Conservation (phyloP, 1,139 yeast species). For the Eremothecium sinecaudum region DNA sequence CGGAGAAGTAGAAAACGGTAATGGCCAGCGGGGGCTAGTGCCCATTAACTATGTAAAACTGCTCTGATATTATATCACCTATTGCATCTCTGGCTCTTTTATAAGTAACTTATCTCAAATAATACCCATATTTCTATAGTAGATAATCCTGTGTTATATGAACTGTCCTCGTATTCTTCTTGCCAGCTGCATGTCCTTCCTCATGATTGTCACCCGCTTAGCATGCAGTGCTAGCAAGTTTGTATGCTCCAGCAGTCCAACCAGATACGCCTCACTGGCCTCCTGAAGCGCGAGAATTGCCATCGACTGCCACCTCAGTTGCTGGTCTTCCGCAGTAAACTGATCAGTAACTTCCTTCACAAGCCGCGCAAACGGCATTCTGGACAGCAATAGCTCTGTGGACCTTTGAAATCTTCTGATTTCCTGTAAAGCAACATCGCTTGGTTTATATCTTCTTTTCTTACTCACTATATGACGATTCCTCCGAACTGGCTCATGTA, state of each 20-base stretch:
- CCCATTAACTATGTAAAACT: slow-evolving; percentile 27
- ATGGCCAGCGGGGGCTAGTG: slow-evolving; percentile 23
- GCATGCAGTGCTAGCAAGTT: slow-evolving; percentile 89
- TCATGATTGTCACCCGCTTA: slow-evolving; percentile 88
- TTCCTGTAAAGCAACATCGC: slow-evolving; percentile 67
- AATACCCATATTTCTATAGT: neutral
- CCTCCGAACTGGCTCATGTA: slow-evolving; percentile 3
- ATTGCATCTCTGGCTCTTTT: too few species aligned
- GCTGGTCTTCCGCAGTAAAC: slow-evolving; percentile 42
- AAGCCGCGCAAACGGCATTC: slow-evolving; percentile 85
- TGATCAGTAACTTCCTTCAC: slow-evolving; percentile 71
- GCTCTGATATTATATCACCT: slow-evolving; percentile 7
- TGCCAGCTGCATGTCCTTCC: slow-evolving; percentile 85
- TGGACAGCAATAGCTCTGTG: slow-evolving; percentile 68
- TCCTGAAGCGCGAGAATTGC: slow-evolving; percentile 87
- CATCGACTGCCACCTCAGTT: slow-evolving; percentile 79
- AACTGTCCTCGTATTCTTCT: slow-evolving; percentile 68
- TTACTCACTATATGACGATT: slow-evolving; percentile 7
- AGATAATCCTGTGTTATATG: slow-evolving; percentile 5
- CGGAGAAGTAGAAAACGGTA: slow-evolving; percentile 28
- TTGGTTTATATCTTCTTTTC: slow-evolving; percentile 53
- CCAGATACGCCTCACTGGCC: slow-evolving; percentile 83
- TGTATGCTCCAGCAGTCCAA: slow-evolving; percentile 81
- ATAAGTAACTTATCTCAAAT: neutral
- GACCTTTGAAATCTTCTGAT: slow-evolving; percentile 69